These are phyloP conservation scores for Cercis canadensis DNA, from an alignment of 306 rosid species.

Conservation along the genomic window DNA sequence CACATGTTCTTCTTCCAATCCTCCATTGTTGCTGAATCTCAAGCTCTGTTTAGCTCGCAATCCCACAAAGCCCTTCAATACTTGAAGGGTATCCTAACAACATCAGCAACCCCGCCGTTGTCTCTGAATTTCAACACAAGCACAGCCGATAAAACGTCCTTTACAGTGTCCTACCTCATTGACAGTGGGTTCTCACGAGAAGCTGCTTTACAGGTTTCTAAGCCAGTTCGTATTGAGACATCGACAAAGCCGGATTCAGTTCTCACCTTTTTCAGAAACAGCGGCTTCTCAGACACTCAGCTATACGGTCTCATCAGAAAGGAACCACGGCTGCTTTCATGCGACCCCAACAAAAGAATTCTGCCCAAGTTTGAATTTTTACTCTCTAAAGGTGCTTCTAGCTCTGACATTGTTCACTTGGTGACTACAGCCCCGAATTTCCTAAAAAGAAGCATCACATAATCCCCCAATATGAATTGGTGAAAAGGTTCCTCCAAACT, in stretches of 20 bases:
- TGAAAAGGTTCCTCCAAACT: slow-evolving; percentile 18
- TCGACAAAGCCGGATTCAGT: not conserved
- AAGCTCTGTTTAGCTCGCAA: not conserved
- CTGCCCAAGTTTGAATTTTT: slow-evolving; percentile 39
- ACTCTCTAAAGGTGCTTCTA: slow-evolving; percentile 31
- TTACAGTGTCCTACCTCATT: not conserved
- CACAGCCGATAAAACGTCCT: not conserved
- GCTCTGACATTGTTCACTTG: slow-evolving; percentile 12
- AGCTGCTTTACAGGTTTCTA: not conserved
- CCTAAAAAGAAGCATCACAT: slow-evolving; percentile 30
- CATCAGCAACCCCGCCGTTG: not conserved
- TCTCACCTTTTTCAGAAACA: not conserved
- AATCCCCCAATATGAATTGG: slow-evolving; percentile 26
- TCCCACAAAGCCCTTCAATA: not conserved
- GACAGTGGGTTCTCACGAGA: not conserved
- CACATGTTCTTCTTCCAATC: too few species aligned
- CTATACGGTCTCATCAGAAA: not conserved
- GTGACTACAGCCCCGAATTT: not conserved
- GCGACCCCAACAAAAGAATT: slow-evolving; percentile 6
- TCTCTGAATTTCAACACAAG: not conserved
- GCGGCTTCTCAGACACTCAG: slow-evolving; percentile 5
- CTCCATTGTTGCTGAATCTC: too few species aligned
- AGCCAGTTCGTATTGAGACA: not conserved
- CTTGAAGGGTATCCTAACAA: not conserved
- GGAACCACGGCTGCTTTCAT: not conserved